Evolutionary conservation across 1,284 basidiomycete genomes (phyloP).

Genomic region (Cryptococcus sp.): DNA sequence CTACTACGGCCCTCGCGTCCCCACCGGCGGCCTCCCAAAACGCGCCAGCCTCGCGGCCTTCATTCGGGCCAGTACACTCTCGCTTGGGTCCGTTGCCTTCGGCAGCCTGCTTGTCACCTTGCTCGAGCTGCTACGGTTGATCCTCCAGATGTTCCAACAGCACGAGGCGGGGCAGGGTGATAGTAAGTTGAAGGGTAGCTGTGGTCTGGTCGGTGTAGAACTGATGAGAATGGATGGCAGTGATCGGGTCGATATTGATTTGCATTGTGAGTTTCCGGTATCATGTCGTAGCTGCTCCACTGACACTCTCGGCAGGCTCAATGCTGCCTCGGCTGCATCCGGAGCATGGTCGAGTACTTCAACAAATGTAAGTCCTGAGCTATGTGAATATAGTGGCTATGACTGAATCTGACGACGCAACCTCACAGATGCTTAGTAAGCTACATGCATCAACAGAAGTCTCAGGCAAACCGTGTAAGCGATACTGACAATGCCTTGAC

Average conservation of each 20-base stretch:
- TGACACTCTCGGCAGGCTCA: slow-evolving; percentile 55
- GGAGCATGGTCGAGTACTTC: slow-evolving; percentile 71
- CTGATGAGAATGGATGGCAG: background rate
- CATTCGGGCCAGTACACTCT: slow-evolving; percentile 74
- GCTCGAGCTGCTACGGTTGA: slow-evolving; percentile 68
- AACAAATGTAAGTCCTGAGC: slow-evolving; percentile 57
- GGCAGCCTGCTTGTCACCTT: slow-evolving; percentile 85
- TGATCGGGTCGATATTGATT: slow-evolving; percentile 1
- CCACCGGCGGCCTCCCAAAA: slow-evolving; percentile 54
- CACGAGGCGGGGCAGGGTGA: slow-evolving; percentile 71
- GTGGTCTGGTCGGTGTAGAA: too few relatives aligned
- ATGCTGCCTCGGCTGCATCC: slow-evolving; percentile 73
- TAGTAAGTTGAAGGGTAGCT: slow-evolving; percentile 54
- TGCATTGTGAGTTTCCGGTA: background rate
- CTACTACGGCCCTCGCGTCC: slow-evolving; percentile 45
- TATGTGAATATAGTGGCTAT: too few relatives aligned
- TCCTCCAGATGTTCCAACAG: slow-evolving; percentile 64
- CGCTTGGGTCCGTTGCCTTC: slow-evolving; percentile 84
- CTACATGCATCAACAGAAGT: background rate
- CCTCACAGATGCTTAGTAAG: slow-evolving; percentile 35
- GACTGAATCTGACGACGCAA: background rate
- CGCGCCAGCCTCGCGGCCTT: slow-evolving; percentile 70
- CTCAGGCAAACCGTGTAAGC: background rate
- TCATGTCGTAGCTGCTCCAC: background rate
- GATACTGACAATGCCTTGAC: background rate